Percentiles rank a stretch among this genome's conserved stretches.
Conservation (phyloP, 805 yeast genomes). For the Hanseniaspora clermontiae region DNA sequence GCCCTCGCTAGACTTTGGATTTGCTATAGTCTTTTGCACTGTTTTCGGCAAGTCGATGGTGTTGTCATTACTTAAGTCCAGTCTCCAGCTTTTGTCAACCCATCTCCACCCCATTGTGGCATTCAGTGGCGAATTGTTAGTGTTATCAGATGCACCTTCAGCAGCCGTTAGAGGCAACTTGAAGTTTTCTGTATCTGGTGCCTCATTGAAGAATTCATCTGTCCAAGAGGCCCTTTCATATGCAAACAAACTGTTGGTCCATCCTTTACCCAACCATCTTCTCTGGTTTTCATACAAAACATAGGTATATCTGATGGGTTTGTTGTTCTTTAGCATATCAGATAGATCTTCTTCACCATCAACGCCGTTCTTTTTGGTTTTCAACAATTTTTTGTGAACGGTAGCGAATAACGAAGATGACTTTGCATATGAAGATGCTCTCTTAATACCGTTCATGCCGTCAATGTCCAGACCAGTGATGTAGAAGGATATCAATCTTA, state of each 20-base stretch:
- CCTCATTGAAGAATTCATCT: constrained; percentile 83
- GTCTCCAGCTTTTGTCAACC: constrained; percentile 87
- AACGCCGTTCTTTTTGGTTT: constrained; percentile 18
- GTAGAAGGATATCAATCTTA: constrained; percentile 63
- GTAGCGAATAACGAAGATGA: constrained; percentile 30
- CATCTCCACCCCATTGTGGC: constrained; percentile 81
- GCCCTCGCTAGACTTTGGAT: constrained; percentile 72
- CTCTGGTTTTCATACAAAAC: constrained; percentile 91
- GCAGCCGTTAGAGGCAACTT: constrained; percentile 42
- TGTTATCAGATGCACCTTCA: constrained; percentile 25
- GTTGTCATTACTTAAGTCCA: constrained; percentile 81
- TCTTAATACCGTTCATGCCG: constrained; percentile 30
- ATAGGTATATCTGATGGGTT: constrained; percentile 71
- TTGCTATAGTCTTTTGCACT: constrained; percentile 42
- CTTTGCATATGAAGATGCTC: constrained; percentile 19
- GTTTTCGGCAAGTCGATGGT: constrained; percentile 58
- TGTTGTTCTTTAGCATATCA: constrained; percentile 15
- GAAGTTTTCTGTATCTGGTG: constrained; percentile 63
- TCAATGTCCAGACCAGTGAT: constrained; percentile 77
- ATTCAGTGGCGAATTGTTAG: constrained; percentile 24
- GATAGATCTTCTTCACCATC: constrained; percentile 21
- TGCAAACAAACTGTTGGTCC: constrained; percentile 84
- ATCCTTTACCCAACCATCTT: constrained; percentile 94
- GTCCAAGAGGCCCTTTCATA: constrained; percentile 97
- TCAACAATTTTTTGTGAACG: constrained; percentile 30